A percentile compares a stretch with the other conserved stretches of the same genome.
phyloP scores from a whole-genome alignment of 768 basidiomycete genomes.

The Tricholoma sp. region DNA sequence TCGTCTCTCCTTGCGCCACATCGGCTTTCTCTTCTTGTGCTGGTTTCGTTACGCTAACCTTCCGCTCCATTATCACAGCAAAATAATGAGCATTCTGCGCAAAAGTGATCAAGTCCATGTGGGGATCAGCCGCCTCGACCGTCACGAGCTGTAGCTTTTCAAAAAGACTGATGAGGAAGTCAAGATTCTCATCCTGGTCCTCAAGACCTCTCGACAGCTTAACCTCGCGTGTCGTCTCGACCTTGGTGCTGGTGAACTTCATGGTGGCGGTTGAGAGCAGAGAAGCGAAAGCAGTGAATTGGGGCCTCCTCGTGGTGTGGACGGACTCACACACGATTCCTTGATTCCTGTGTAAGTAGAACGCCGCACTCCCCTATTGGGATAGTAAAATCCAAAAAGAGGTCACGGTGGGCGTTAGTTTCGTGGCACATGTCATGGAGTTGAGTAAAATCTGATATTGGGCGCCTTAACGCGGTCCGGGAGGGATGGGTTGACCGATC shows the following conservation, averaged over 20 bases:
- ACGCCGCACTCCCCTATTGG: too few relatives aligned
- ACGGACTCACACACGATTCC: too few relatives aligned
- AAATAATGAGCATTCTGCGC: slow-evolving; percentile 32
- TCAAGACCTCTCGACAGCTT: slow-evolving; percentile 24
- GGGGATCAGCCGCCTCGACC: slow-evolving; percentile 33
- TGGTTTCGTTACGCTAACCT: background rate
- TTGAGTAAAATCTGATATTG: too few relatives aligned
- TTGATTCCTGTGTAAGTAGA: too few relatives aligned
- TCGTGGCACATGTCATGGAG: too few relatives aligned
- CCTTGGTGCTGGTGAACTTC: background rate
- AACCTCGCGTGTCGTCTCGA: background rate
- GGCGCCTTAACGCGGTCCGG: too few relatives aligned
- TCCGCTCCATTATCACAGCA: slow-evolving; percentile 29
- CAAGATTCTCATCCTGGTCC: slow-evolving; percentile 35
- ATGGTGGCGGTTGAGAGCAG: background rate
- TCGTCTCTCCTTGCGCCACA: background rate
- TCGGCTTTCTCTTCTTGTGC: background rate
- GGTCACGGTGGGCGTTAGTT: too few relatives aligned
- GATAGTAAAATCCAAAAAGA: too few relatives aligned
- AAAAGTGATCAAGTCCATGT: slow-evolving; percentile 38
- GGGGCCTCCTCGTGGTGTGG: background rate
- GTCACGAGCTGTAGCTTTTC: slow-evolving; percentile 37
- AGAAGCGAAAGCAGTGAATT: background rate
- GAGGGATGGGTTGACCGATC: too few relatives aligned
- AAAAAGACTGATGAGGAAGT: slow-evolving; percentile 28